phyloP scores from a whole-genome alignment of 495 filamentous ascomycete species.

The Chaetomium cochliodes region DNA sequence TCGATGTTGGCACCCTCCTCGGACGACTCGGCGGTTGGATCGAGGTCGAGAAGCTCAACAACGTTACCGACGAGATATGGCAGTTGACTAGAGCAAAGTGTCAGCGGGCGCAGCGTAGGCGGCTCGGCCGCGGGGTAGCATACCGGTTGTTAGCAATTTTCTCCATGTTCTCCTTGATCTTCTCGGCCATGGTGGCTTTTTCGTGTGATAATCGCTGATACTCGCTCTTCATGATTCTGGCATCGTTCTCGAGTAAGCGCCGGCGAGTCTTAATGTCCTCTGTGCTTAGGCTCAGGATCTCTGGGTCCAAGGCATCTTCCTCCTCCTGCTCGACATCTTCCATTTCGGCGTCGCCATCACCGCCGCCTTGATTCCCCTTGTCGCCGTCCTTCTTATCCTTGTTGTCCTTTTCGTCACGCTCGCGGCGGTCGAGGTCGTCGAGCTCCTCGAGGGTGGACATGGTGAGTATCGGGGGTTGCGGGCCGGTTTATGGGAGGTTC shows the following conservation, averaged over 20 bases:
- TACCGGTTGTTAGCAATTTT: conserved; percentile 99
- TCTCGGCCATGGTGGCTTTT: conserved; percentile 90
- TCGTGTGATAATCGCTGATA: conserved; percentile 91
- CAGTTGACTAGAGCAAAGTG: conserved; percentile 66
- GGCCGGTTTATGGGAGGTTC: conserved; percentile 4
- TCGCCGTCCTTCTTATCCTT: conserved; percentile 75
- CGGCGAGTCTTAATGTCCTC: conserved; percentile 85
- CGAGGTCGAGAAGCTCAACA: conserved; percentile 92
- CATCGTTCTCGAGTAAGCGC: conserved; percentile 92
- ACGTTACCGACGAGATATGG: conserved; percentile 98
- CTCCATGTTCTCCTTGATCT: conserved; percentile 97
- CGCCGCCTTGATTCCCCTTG: conserved; percentile 64
- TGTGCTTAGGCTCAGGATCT: conserved; percentile 87
- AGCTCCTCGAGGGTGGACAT: conserved; percentile 48
- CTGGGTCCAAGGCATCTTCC: conserved; percentile 81
- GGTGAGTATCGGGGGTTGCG: conserved; percentile 14
- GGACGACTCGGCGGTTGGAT: conserved; percentile 90
- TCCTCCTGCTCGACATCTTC: conserved; percentile 70
- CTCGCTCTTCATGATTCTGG: conserved; percentile 98
- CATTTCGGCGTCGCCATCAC: conserved; percentile 84
- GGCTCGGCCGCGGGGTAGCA: conserved; percentile 21
- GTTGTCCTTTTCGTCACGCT: conserved; percentile 70
- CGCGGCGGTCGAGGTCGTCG: conserved; percentile 56
- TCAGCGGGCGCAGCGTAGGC: conserved; percentile 16
- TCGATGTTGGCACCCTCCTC: conserved; percentile 99